phyloP scores from a whole-genome alignment of 2,329 filamentous ascomycete species.

The Xylaria sp. region DNA sequence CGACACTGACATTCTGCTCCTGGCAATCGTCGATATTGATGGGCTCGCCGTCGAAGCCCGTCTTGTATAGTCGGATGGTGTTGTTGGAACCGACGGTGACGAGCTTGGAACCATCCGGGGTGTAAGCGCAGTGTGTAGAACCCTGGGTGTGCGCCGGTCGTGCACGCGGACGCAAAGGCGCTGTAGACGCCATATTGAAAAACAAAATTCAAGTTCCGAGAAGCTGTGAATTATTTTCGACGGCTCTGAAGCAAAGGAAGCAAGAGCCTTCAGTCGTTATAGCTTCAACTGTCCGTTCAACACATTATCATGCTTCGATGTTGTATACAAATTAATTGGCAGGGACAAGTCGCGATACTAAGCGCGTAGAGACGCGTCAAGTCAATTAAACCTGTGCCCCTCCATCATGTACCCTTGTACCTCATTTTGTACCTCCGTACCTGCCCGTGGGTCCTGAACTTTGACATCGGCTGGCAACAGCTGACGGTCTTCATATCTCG shows the following conservation, averaged over 20 bases:
- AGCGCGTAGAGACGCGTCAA: conserved; percentile 23
- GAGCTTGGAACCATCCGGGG: conserved; percentile 82
- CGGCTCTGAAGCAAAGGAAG: not conserved
- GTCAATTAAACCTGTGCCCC: conserved; percentile 30
- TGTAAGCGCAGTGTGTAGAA: conserved; percentile 86
- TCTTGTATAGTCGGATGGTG: conserved; percentile 89
- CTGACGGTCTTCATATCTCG: too few species aligned
- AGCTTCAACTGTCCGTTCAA: not conserved
- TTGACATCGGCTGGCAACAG: too few species aligned
- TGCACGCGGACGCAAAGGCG: conserved; percentile 59
- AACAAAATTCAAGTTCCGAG: not conserved
- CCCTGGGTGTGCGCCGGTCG: conserved; percentile 83
- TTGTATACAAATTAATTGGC: conserved; percentile 7
- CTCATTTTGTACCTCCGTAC: not conserved
- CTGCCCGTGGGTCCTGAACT: too few species aligned
- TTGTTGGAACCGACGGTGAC: conserved; percentile 94
- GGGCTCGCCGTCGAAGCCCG: conserved; percentile 90
- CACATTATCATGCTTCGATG: not conserved
- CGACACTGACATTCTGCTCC: conserved; percentile 83
- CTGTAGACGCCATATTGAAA: conserved; percentile 47
- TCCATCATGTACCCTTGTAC: not conserved
- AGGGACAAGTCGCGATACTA: conserved; percentile 19
- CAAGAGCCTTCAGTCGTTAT: not conserved
- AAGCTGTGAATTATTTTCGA: not conserved
- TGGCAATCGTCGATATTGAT: conserved; percentile 89